Percentiles rank a stretch among this genome's conserved stretches.
Evolutionary conservation across 2,329 filamentous ascomycete species (phyloP).

Genomic region (Aspergillus persii): DNA sequence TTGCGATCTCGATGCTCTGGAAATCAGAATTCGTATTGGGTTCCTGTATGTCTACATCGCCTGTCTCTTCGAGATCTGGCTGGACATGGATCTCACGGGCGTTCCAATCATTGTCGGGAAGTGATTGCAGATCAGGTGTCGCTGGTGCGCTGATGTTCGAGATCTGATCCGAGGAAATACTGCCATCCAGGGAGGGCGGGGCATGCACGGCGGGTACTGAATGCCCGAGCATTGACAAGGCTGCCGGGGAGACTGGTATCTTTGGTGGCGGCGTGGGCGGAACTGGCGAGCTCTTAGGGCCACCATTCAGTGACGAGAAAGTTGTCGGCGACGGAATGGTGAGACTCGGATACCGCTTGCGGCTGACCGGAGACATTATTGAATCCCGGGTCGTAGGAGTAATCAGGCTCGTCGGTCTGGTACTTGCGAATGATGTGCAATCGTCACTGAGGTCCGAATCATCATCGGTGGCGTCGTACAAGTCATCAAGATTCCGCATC

Average conservation of each 20-base stretch:
- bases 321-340: conserved; percentile 58
- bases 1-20: conserved; percentile 35
- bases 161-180: conserved; percentile 82
- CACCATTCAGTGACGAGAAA: conserved; percentile 57
- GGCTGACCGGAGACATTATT: conserved; percentile 37
- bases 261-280: conserved; percentile 51
- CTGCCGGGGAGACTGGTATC: conserved; percentile 73
- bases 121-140: conserved; percentile 68
- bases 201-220: conserved; percentile 73
- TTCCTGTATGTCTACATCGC: conserved; percentile 24
- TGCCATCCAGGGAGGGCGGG: conserved; percentile 86
- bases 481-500: conserved; percentile 77
- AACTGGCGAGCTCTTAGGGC: conserved; percentile 48
- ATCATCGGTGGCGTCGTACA: conserved; percentile 83
- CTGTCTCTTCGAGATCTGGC: conserved; percentile 31
- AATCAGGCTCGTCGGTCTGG: conserved; percentile 50
- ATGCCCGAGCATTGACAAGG: conserved; percentile 69
- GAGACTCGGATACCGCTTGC: conserved; percentile 56
- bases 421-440: conserved; percentile 48
- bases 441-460: conserved; percentile 58
- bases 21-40: conserved; percentile 27
- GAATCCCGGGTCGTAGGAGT: conserved; percentile 41
- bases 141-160: conserved; percentile 78
- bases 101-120: conserved; percentile 62
- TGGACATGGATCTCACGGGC: conserved; percentile 33